Evolutionary conservation across 2,329 filamentous ascomycete species (phyloP).

Genomic region (Acrodontium crateriforme): DNA sequence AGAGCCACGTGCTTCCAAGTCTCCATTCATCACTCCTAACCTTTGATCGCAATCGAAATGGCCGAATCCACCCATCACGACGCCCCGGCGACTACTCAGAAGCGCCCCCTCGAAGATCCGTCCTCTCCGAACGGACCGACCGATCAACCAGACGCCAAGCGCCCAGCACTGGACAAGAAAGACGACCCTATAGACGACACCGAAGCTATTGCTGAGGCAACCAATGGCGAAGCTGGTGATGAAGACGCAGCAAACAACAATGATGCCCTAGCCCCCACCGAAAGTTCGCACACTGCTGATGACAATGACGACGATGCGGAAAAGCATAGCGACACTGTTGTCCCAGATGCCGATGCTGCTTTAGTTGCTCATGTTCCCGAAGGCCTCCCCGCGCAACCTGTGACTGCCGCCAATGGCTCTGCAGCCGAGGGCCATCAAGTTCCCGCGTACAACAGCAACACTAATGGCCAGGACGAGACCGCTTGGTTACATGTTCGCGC

Average conservation of each 20-base stretch:
- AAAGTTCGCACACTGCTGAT: slow-evolving; percentile 1
- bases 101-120: slow-evolving; percentile 92
- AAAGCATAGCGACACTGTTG: slow-evolving; percentile 53
- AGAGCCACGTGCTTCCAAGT: neutral
- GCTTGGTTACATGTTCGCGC: slow-evolving; percentile 95
- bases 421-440: slow-evolving; percentile 32
- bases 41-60: slow-evolving; percentile 10
- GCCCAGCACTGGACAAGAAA: slow-evolving; percentile 79
- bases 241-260: slow-evolving; percentile 4
- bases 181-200: slow-evolving; percentile 25
- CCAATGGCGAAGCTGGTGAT: slow-evolving; percentile 23
- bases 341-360: slow-evolving; percentile 40
- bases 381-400: slow-evolving; percentile 2
- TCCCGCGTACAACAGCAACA: slow-evolving; percentile 29
- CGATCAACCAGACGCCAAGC: slow-evolving; percentile 94
- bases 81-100: slow-evolving; percentile 50
- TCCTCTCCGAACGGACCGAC: slow-evolving; percentile 84
- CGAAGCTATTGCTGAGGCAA: slow-evolving; percentile 12
- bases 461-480: slow-evolving; percentile 78
- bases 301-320: slow-evolving; percentile 28
- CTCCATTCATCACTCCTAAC: slow-evolving; percentile 2
- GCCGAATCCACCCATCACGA: slow-evolving; percentile 25
- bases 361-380: no score
- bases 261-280: no score
- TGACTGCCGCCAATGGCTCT: slow-evolving; percentile 34